Conservation (phyloP, 345 rosid genomes). For the Hibiscus tridactylites region DNA sequence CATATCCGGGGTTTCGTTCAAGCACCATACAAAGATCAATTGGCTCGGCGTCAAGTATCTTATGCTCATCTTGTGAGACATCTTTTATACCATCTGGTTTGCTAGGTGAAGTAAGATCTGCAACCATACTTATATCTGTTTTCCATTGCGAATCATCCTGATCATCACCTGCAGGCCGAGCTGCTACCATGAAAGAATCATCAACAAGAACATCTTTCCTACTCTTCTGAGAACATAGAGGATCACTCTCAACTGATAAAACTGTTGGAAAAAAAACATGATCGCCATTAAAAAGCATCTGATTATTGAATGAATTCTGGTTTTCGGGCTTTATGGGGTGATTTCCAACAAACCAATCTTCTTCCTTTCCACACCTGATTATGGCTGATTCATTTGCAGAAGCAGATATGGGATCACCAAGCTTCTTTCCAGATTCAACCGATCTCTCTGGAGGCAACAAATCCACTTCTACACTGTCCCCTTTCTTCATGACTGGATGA, state of each 20-base stretch:
- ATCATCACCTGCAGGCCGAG: constrained; percentile 31
- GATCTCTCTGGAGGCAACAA: constrained; percentile 36
- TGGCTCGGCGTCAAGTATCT: constrained; percentile 31
- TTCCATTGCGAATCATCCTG: constrained; percentile 44
- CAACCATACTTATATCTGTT: constrained; percentile 59
- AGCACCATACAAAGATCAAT: constrained; percentile 57
- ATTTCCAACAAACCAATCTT: constrained; percentile 48
- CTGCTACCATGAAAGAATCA: constrained; percentile 74
- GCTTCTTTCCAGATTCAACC: constrained; percentile 31
- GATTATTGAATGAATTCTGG: constrained; percentile 21
- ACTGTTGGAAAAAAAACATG: too few relatives aligned
- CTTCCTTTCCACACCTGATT: constrained; percentile 46
- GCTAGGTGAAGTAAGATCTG: constrained; percentile 29
- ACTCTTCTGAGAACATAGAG: constrained; percentile 21
- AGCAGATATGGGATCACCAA: constrained; percentile 23
- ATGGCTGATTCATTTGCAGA: constrained; percentile 27
- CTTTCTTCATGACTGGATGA: constrained; percentile 39
- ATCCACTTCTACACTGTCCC: constrained; percentile 40
- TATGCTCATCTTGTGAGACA: constrained; percentile 26
- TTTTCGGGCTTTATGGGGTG: constrained; percentile 25
- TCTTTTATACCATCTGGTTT: neutral
- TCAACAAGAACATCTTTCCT: constrained; percentile 35
- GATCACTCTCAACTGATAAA: constrained; percentile 20
- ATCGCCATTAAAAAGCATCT: constrained; percentile 33
- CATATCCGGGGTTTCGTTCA: constrained; percentile 35